Evolutionary conservation across 2,329 filamentous ascomycete species (phyloP).

Genomic region (Nigrospora osmanthi): DNA sequence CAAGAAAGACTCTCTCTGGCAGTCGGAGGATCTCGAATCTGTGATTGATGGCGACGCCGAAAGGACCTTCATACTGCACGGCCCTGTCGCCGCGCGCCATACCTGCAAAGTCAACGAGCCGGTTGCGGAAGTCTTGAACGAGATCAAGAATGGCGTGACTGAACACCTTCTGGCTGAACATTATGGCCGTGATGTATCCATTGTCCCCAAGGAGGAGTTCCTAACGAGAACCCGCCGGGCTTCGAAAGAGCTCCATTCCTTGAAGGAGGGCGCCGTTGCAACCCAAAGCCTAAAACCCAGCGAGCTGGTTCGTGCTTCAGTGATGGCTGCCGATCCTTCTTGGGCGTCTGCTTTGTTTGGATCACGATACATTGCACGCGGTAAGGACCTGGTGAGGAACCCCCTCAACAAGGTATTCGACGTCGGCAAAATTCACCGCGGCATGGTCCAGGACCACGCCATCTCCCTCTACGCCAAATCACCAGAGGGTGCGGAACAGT

Average conservation of each 20-base stretch:
- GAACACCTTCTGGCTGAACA: constrained; percentile 4
- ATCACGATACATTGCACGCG: constrained; percentile 2
- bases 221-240: constrained; percentile 37
- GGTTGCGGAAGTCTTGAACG: constrained; percentile 18
- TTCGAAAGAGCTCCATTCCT: no score
- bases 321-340: not conserved
- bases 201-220: constrained; percentile 59
- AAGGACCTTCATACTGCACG: constrained; percentile 25
- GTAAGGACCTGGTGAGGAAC: constrained; percentile 2
- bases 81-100: constrained; percentile 22
- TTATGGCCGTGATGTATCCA: constrained; percentile 34
- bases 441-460: constrained; percentile 6
- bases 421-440: constrained; percentile 5
- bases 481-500: constrained; percentile 26
- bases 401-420: constrained; percentile 4
- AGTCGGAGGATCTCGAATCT: constrained; percentile 26
- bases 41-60: constrained; percentile 23
- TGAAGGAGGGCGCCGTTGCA: no score
- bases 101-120: constrained; percentile 14
- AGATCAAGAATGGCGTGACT: constrained; percentile 10
- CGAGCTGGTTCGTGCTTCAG: not conserved
- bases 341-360: constrained; percentile 5
- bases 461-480: constrained; percentile 29
- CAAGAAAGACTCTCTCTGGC: constrained; percentile 31
- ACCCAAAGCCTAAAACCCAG: no score